These are phyloP conservation scores for Coccomyxa subellipsoidea DNA, from an alignment of 163 green algal genomes.

Conservation along the genomic window DNA sequence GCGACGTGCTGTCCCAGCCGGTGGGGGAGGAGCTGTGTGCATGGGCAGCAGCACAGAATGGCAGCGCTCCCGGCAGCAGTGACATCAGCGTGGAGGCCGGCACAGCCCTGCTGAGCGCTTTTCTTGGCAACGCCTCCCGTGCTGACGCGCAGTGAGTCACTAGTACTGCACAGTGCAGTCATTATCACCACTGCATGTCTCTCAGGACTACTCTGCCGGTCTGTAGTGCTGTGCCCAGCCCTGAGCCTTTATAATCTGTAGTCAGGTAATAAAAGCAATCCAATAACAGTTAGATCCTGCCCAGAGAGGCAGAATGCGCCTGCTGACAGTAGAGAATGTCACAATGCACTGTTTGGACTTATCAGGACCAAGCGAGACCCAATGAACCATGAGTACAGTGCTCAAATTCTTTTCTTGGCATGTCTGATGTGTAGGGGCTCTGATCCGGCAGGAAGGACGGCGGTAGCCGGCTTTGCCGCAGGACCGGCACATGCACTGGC, in stretches of 20 bases:
- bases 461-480: background rate
- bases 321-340: no score
- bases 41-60: background rate
- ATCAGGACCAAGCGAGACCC: background rate
- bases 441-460: slow-evolving; percentile 4
- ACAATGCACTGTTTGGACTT: no score
- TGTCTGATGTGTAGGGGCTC: no score
- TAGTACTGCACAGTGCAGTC: background rate
- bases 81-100: background rate
- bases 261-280: no score
- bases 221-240: no score
- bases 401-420: background rate
- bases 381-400: background rate
- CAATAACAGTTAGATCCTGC: no score
- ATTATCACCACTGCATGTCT: background rate
- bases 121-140: background rate
- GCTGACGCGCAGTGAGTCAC: background rate
- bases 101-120: background rate
- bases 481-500: background rate
- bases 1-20: background rate
- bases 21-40: background rate
- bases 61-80: background rate
- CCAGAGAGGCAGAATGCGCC: no score
- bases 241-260: no score
- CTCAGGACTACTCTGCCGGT: no score